phyloP scores from a whole-genome alignment of 2,329 filamentous ascomycete genomes.

The Dactylellina leptospora region DNA sequence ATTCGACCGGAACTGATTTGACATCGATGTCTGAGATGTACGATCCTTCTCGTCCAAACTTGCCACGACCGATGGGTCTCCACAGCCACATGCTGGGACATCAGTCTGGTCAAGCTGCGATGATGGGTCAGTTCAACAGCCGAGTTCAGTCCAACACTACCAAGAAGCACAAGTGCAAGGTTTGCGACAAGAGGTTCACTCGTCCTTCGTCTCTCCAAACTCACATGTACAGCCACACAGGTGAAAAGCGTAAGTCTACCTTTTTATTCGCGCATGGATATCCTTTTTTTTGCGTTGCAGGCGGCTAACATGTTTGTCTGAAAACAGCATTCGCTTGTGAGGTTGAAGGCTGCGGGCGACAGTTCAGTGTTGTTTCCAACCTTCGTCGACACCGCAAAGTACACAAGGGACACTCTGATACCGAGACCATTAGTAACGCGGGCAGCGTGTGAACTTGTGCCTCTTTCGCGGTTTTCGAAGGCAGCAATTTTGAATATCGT shows the following conservation, averaged over 20 bases:
- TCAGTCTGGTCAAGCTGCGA: slow-evolving; percentile 75
- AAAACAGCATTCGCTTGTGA: slow-evolving; percentile 86
- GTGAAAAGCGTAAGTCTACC: slow-evolving; percentile 88
- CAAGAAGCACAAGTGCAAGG: slow-evolving; percentile 99
- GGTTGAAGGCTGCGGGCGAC: slow-evolving; percentile 90
- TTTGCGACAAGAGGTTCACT: slow-evolving; percentile 97
- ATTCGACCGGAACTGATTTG: slow-evolving; percentile 85
- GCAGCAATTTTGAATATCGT: background rate
- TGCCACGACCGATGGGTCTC: slow-evolving; percentile 78
- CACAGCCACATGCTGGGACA: slow-evolving; percentile 60
- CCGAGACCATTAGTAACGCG: slow-evolving; percentile 50
- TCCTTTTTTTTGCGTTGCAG: slow-evolving; percentile 28
- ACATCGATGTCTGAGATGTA: slow-evolving; percentile 75
- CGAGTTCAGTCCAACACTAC: slow-evolving; percentile 95
- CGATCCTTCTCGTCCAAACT: slow-evolving; percentile 55
- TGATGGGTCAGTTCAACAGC: slow-evolving; percentile 99
- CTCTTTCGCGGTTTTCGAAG: background rate
- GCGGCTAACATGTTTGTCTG: slow-evolving; percentile 14
- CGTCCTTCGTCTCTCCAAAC: slow-evolving; percentile 93
- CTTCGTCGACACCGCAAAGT: slow-evolving; percentile 94
- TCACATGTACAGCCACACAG: slow-evolving; percentile 98
- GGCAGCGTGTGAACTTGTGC: slow-evolving; percentile 45
- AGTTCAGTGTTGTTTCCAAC: slow-evolving; percentile 98
- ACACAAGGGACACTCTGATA: slow-evolving; percentile 72
- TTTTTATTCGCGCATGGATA: slow-evolving; percentile 1